A percentile compares a stretch with the other conserved stretches of the same genome.
Conservation (phyloP, 2,329 filamentous ascomycete genomes). For the Colletotrichum horii region DNA sequence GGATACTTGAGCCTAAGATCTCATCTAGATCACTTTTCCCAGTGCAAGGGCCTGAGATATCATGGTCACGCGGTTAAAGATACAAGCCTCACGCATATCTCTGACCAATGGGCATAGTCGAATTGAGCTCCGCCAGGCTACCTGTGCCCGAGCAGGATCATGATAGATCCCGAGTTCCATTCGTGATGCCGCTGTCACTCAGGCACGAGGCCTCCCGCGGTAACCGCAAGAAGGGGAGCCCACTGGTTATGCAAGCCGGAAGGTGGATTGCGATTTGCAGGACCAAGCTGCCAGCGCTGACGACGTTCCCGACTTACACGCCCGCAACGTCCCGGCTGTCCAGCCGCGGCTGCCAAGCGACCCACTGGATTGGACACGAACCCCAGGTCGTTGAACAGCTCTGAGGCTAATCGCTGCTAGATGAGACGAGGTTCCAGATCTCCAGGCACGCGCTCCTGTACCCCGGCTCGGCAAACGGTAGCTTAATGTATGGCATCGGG, state of each 20-base stretch:
- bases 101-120: neutral
- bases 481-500: constrained; percentile 18
- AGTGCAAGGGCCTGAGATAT: neutral
- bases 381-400: constrained; percentile 5
- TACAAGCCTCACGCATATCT: neutral
- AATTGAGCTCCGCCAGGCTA: neutral
- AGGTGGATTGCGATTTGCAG: neutral
- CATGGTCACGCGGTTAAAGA: neutral
- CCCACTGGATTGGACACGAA: constrained; percentile 3
- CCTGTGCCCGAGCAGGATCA: neutral
- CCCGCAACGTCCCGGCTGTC: neutral
- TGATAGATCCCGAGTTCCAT: neutral
- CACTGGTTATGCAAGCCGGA: neutral
- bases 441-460: constrained; percentile 17
- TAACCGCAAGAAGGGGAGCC: neutral
- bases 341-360: neutral
- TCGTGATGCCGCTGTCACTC: neutral
- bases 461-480: constrained; percentile 18
- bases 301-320: constrained; percentile 7
- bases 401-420: constrained; percentile 13
- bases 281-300: neutral
- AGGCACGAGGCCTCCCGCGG: neutral
- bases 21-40: neutral
- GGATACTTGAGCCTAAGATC: neutral
- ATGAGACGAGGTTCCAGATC: constrained; percentile 19